Percentiles rank a stretch among this genome's conserved stretches.
Conservation (phyloP, 257 asterid species). For the Nicotiana knightiana region DNA sequence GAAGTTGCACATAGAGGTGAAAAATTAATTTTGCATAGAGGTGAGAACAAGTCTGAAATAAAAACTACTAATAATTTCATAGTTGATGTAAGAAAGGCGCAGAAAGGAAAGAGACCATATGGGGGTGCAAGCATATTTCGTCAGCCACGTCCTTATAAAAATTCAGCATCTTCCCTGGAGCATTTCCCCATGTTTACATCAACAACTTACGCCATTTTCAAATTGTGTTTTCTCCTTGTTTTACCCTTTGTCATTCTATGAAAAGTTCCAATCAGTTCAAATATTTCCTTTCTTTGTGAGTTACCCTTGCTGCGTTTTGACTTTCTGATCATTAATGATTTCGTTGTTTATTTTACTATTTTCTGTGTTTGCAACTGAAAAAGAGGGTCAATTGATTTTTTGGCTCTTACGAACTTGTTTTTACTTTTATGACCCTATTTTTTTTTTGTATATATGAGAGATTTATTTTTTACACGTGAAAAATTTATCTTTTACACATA, state of each 20-base stretch:
- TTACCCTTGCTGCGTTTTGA: background rate
- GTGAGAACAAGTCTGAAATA: background rate
- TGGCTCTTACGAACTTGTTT: too few species aligned
- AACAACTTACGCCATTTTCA: slow-evolving; percentile 12
- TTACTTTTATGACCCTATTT: too few species aligned
- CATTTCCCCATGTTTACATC: slow-evolving; percentile 10
- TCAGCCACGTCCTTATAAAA: slow-evolving; percentile 14
- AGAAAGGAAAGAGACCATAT: slow-evolving; percentile 26
- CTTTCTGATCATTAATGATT: background rate
- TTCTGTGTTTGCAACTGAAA: too few species aligned
- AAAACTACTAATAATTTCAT: slow-evolving; percentile 6
- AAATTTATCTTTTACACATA: too few species aligned
- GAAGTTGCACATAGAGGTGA: too few species aligned
- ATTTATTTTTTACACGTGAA: too few species aligned
- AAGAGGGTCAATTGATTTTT: too few species aligned
- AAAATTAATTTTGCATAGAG: background rate
- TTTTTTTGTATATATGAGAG: too few species aligned
- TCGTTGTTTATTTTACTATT: background rate
- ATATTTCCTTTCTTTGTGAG: background rate
- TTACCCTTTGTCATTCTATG: slow-evolving; percentile 10
- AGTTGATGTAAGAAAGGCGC: slow-evolving; percentile 18
- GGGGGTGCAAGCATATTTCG: slow-evolving; percentile 45
- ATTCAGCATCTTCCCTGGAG: slow-evolving; percentile 8
- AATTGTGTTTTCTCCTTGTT: slow-evolving; percentile 14
- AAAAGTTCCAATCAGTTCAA: background rate